Evolutionary conservation across 768 basidiomycete species (phyloP).

Genomic region (Hygrocybe punicea): DNA sequence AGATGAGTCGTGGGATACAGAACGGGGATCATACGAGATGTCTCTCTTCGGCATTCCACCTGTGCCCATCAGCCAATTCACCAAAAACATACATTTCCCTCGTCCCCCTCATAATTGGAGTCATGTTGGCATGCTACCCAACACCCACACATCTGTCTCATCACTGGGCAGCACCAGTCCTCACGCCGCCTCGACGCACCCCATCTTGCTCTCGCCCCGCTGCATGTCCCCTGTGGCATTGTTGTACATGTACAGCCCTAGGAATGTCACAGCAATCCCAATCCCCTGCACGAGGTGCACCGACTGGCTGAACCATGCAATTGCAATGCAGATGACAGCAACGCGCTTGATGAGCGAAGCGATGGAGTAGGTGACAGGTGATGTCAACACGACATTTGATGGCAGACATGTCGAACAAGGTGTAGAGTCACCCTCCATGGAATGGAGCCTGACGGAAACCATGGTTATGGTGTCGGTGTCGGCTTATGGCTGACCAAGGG

Average conservation of each 20-base stretch:
- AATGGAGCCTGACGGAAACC: no score
- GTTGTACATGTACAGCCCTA: constrained; percentile 95
- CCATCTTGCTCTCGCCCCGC: no score
- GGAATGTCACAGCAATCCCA: constrained; percentile 88
- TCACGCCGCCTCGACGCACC: no score
- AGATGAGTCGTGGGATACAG: neutral
- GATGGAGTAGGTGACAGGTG: constrained; percentile 98
- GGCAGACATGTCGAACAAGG: no score
- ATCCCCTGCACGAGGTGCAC: constrained; percentile 83
- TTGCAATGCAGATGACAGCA: constrained; percentile 95
- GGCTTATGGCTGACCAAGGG: no score
- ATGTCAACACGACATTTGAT: constrained; percentile 68
- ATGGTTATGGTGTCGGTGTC: no score
- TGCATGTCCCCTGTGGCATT: constrained; percentile 89
- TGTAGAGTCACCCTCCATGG: no score
- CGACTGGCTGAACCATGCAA: constrained; percentile 91
- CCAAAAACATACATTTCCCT: no score
- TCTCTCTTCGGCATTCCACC: neutral
- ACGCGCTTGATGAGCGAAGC: constrained; percentile 97
- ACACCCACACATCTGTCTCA: no score
- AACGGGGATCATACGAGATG: neutral
- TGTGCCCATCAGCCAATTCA: neutral
- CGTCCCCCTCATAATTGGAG: no score
- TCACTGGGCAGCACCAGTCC: no score
- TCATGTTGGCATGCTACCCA: no score